phyloP scores from a whole-genome alignment of 2,329 filamentous ascomycete genomes.

The Aspergillus terreus region DNA sequence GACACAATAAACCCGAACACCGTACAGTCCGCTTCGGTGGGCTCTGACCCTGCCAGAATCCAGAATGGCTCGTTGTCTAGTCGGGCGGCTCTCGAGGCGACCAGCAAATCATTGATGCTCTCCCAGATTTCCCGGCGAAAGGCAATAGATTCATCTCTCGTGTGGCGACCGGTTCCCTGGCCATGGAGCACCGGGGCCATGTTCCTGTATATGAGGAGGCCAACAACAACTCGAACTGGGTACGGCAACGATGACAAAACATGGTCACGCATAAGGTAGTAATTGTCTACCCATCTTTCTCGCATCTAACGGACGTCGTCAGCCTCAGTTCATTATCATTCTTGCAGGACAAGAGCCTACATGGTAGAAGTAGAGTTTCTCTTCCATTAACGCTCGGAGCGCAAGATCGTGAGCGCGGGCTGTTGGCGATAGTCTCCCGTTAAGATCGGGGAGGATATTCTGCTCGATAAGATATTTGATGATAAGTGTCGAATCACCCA shows the following conservation, averaged over 20 bases:
- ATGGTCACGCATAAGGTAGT: conserved; percentile 54
- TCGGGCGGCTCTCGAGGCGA: conserved; percentile 30
- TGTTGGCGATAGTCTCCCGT: conserved; percentile 37
- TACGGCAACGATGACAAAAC: conserved; percentile 50
- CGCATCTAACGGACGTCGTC: conserved; percentile 28
- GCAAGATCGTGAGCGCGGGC: conserved; percentile 50
- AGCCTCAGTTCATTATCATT: too few species aligned
- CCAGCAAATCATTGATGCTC: conserved; percentile 45
- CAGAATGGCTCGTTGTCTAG: conserved; percentile 48
- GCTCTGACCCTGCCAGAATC: conserved; percentile 51
- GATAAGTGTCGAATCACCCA: conserved; percentile 58
- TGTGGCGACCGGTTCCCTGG: conserved; percentile 55
- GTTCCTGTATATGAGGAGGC: conserved; percentile 47
- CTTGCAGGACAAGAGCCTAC: conserved; percentile 24
- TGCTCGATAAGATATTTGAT: conserved; percentile 42
- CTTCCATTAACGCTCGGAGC: conserved; percentile 55
- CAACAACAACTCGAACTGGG: conserved; percentile 50
- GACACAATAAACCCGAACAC: conserved; percentile 58
- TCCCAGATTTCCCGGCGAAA: conserved; percentile 54
- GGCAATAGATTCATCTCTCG: conserved; percentile 45
- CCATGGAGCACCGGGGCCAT: conserved; percentile 47
- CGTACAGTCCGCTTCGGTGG: conserved; percentile 56
- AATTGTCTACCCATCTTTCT: conserved; percentile 60
- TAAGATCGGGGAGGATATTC: conserved; percentile 48
- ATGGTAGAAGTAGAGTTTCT: conserved; percentile 58